Percentiles rank a stretch among this genome's conserved stretches.
These are phyloP conservation scores for Metschnikowia reukaufii DNA, from an alignment of 805 yeast genomes.

Conservation along the genomic window DNA sequence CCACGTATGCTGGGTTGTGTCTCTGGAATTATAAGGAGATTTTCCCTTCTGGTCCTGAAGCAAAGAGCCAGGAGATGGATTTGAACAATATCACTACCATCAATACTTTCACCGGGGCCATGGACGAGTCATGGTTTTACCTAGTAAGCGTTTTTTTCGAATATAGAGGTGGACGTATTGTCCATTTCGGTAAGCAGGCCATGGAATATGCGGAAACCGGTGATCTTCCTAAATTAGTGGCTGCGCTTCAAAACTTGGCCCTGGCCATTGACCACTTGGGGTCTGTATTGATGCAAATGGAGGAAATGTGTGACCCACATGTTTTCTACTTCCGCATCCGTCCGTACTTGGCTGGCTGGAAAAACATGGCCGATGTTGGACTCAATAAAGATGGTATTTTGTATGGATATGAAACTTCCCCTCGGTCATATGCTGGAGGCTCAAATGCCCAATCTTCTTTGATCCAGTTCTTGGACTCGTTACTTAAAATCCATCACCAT, in stretches of 20 bases:
- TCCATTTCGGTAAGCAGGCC: constrained; percentile 67
- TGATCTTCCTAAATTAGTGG: constrained; percentile 42
- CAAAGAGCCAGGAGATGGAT: constrained; percentile 39
- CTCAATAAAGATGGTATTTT: constrained; percentile 65
- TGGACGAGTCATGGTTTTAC: constrained; percentile 94
- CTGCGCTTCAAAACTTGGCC: constrained; percentile 62
- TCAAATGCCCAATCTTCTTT: constrained; percentile 92
- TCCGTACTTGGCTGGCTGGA: constrained; percentile 94
- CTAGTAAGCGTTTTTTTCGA: constrained; percentile 86
- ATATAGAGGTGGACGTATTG: constrained; percentile 70
- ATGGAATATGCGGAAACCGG: constrained; percentile 53
- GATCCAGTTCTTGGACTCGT: constrained; percentile 80
- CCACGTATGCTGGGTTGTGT: constrained; percentile 83
- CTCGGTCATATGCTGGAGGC: constrained; percentile 75
- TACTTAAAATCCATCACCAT: constrained; percentile 72
- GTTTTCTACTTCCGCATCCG: constrained; percentile 82
- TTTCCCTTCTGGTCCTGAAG: constrained; percentile 38
- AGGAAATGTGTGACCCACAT: constrained; percentile 93
- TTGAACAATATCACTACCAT: constrained; percentile 74
- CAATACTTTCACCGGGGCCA: constrained; percentile 83
- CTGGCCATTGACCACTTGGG: constrained; percentile 74
- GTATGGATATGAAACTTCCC: constrained; percentile 64
- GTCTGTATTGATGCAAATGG: constrained; percentile 73
- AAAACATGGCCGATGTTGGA: constrained; percentile 85
- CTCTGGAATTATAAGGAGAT: constrained; percentile 83